Evolutionary conservation across 345 rosid genomes (phyloP).

Genomic region (Gossypium longicalyx): DNA sequence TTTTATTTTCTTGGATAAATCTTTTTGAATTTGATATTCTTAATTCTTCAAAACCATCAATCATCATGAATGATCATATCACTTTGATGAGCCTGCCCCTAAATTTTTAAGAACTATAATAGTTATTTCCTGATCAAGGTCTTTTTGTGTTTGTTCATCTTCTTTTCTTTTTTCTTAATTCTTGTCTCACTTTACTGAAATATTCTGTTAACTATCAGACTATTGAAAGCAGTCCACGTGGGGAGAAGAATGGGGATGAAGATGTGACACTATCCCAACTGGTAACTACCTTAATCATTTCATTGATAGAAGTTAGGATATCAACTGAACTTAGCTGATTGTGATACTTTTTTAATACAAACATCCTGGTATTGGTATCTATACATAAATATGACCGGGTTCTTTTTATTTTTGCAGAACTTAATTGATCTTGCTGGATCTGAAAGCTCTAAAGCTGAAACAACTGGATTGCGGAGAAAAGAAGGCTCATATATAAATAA

Average conservation of each 20-base stretch:
- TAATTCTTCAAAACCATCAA: neutral
- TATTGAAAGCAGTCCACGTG: conserved; percentile 59
- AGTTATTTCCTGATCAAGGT: neutral
- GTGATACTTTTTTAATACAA: conserved; percentile 1
- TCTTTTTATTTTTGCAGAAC: conserved; percentile 35
- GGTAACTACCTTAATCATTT: conserved; percentile 33
- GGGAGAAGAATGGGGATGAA: conserved; percentile 49
- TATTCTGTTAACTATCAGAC: conserved; percentile 32
- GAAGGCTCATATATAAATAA: conserved; percentile 75
- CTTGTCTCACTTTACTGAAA: conserved; percentile 15
- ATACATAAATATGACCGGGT: neutral
- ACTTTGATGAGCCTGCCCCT: neutral
- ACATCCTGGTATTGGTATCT: neutral
- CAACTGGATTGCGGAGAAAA: conserved; percentile 67
- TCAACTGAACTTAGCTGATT: conserved; percentile 7
- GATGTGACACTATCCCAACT: conserved; percentile 61
- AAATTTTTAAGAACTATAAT: neutral
- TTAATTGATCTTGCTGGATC: conserved; percentile 78
- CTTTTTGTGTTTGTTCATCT: too few species aligned
- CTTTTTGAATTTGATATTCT: neutral
- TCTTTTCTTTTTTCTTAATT: conserved; percentile 9
- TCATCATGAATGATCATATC: neutral
- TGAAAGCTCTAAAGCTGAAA: conserved; percentile 74
- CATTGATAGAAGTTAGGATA: conserved; percentile 1
- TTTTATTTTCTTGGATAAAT: neutral